A percentile compares a stretch with the other conserved stretches of the same genome.
These are phyloP conservation scores for Puccinia sorghi DNA, from an alignment of 1,284 basidiomycete species.

Conservation along the genomic window DNA sequence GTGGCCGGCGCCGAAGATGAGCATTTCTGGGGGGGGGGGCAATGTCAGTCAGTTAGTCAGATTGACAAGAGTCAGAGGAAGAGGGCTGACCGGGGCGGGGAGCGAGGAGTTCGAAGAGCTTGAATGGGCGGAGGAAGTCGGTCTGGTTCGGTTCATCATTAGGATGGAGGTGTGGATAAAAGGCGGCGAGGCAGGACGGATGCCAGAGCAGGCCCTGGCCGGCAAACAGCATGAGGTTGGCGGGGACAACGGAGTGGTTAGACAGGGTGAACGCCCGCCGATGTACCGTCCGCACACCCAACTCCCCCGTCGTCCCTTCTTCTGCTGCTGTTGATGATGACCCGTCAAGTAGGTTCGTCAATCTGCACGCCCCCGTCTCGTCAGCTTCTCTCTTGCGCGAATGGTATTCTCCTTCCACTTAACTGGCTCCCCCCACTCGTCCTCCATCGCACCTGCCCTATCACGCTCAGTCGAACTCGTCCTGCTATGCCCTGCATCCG, in stretches of 20 bases:
- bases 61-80: background rate
- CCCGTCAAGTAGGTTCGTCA: background rate
- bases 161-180: background rate
- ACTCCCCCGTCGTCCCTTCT: too few relatives aligned
- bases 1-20: constrained; percentile 12
- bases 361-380: background rate
- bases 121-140: background rate
- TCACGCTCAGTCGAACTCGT: too few relatives aligned
- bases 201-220: constrained; percentile 1
- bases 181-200: background rate
- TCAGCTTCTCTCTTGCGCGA: too few relatives aligned
- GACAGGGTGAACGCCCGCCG: constrained; percentile 12
- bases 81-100: constrained; percentile 11
- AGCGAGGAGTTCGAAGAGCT: background rate
- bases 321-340: too few relatives aligned
- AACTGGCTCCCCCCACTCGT: too few relatives aligned
- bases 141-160: too few relatives aligned
- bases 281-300: background rate
- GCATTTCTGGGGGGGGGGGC: background rate
- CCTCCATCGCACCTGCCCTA: too few relatives aligned
- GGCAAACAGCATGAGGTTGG: constrained; percentile 12
- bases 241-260: background rate
- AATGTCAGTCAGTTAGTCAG: too few relatives aligned
- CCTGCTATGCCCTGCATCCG: too few relatives aligned
- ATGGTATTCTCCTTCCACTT: too few relatives aligned